phyloP scores from a whole-genome alignment of 2,329 filamentous ascomycete species.

The Lecanosticta acicola region DNA sequence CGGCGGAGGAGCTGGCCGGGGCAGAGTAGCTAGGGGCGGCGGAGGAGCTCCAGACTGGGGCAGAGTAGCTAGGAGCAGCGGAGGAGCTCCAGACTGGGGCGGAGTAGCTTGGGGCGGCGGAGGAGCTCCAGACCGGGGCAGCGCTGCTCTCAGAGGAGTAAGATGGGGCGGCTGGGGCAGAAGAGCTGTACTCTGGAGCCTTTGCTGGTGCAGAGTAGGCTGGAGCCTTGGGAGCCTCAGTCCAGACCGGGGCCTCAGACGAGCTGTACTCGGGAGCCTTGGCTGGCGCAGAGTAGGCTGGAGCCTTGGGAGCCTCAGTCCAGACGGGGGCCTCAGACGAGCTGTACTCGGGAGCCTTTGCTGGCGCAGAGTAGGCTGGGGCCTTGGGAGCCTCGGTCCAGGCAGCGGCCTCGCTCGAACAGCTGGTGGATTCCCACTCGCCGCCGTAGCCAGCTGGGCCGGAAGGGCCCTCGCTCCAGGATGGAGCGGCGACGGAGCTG shows the following conservation, averaged over 20 bases:
- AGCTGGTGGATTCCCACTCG: neutral
- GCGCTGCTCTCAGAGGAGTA: too few relatives aligned
- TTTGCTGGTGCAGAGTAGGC: neutral
- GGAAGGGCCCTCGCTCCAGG: neutral
- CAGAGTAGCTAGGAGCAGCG: neutral
- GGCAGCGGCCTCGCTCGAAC: neutral
- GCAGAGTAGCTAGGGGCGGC: too few relatives aligned
- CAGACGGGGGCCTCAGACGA: slow-evolving; percentile 1
- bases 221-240: neutral
- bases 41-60: neutral
- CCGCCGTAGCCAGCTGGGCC: slow-evolving; percentile 10
- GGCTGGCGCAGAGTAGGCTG: neutral
- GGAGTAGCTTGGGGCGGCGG: neutral
- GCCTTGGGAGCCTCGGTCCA: slow-evolving; percentile 1
- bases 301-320: neutral
- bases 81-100: slow-evolving; percentile 2
- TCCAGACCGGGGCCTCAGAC: slow-evolving; percentile 2
- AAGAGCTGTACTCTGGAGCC: neutral
- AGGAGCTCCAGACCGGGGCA: too few relatives aligned
- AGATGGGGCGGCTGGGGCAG: neutral
- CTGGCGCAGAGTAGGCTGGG: neutral
- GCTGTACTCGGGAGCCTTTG: neutral
- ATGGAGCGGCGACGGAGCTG: slow-evolving; percentile 12
- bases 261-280: neutral
- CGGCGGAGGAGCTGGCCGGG: slow-evolving; percentile 1